Base-by-base conservation (phyloP, 306 rosid species). In the Albizia julibrissin region DNA sequence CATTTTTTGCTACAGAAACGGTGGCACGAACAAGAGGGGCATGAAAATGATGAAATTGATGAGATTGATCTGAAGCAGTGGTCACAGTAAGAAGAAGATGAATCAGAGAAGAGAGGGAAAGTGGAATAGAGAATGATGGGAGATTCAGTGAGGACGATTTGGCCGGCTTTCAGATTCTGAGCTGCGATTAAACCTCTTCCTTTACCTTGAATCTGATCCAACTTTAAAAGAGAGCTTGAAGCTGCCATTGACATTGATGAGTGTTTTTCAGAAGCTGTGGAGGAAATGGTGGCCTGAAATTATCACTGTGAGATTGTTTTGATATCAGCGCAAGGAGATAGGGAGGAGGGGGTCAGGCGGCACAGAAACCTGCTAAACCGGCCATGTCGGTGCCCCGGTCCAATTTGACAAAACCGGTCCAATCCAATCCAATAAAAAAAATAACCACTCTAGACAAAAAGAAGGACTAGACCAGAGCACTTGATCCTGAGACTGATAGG, bases 71-170 rank as follows among this genome's bases (percentile, higher is more conserved):
- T 86, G 89, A 91, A 93, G 82, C 96, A 93, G 82, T 84, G 82
- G 69, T 80, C 58, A 77, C 97, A 93, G 56, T 85, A 85, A 69
- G 80, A 37, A 44, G 84, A 31, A 58, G 82, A 31, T 8, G 77
- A 8, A 0, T 58, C n/a, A 21, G 82, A 8, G 46, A 74, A 26
- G 56, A 88, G 82, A 29, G 91, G 91, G 16, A 87, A 42, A 44
- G 94, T 85, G 7, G 91, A 85, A 80, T 90, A 93, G 80, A 91
- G 79, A 70, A 91, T 80, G 39, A 91, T 69, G 5, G 93, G 94
- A 29, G 96, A 82, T 54, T 93, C 94, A 12, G 56, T 90, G 66
- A 90, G 89, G 42, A 93, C 12, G 65, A 91, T 52, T 84, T 93
- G 87, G 0, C 97, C 93, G 11, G 89, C 94, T 15, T 76, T 85